These are phyloP conservation scores for Verticillium nonalfalfae DNA, from an alignment of 2,329 filamentous ascomycete species.

Conservation along the genomic window DNA sequence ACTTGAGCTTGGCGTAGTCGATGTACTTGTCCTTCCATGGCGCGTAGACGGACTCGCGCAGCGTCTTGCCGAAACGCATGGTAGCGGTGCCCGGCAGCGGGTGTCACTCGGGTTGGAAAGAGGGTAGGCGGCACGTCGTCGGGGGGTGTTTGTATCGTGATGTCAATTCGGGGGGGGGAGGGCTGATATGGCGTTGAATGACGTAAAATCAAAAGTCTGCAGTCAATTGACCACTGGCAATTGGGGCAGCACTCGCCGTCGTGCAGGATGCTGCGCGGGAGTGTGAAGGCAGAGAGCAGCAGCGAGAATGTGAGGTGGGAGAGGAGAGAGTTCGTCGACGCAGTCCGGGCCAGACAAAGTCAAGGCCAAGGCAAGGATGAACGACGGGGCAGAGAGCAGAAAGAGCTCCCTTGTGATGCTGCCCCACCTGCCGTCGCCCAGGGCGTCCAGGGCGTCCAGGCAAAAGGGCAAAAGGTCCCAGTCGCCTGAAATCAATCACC, in stretches of 20 bases:
- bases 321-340: neutral
- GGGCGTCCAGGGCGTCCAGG: conserved; percentile 3
- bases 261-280: neutral
- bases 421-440: conserved; percentile 1
- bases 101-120: neutral
- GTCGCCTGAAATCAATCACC: no score
- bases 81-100: conserved; percentile 14
- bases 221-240: neutral
- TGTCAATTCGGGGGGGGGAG: no score
- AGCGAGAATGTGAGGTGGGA: neutral
- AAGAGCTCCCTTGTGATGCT: neutral
- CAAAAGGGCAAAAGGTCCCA: conserved; percentile 4
- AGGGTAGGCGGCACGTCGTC: neutral
- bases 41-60: conserved; percentile 70
- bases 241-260: neutral
- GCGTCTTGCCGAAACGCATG: conserved; percentile 93
- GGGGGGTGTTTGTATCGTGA: no score
- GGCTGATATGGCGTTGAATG: no score
- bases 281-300: neutral
- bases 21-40: conserved; percentile 95
- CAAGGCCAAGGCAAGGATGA: neutral
- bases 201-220: neutral
- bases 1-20: conserved; percentile 91
- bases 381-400: neutral
- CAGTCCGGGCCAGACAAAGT: neutral